Evolutionary conservation across 2,329 filamentous ascomycete species (phyloP).

Genomic region (Scedosporium dehoogii): DNA sequence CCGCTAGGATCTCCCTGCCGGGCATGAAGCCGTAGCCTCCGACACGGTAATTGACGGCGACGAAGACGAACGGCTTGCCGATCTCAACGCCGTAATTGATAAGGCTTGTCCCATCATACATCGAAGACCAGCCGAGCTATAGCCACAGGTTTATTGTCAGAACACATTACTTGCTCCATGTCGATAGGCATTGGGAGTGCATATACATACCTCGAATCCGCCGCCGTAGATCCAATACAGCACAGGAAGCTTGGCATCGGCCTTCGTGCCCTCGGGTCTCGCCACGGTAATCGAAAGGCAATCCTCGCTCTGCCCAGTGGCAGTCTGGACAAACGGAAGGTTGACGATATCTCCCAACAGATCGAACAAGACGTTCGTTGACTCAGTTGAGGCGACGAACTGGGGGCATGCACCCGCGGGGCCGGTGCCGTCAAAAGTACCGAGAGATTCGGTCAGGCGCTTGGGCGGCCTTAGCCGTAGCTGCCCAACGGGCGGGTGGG

Average conservation of each 20-base stretch:
- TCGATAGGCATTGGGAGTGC: slow-evolving; percentile 29
- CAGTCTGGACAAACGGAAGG: slow-evolving; percentile 45
- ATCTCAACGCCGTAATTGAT: slow-evolving; percentile 34
- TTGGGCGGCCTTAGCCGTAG: slow-evolving; percentile 62
- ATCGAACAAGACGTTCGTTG: slow-evolving; percentile 26
- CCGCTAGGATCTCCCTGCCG: slow-evolving; percentile 55
- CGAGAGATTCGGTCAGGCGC: slow-evolving; percentile 44
- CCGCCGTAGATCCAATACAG: slow-evolving; percentile 65
- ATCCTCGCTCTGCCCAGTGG: slow-evolving; percentile 47
- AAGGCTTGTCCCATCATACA: slow-evolving; percentile 41
- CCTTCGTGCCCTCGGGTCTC: slow-evolving; percentile 44
- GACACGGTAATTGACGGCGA: slow-evolving; percentile 69
- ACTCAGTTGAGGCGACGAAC: slow-evolving; percentile 48
- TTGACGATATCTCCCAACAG: slow-evolving; percentile 41
- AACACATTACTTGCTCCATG: slow-evolving; percentile 50
- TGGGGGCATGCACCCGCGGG: slow-evolving; percentile 59
- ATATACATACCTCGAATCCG: slow-evolving; percentile 45
- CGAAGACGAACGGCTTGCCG: slow-evolving; percentile 60
- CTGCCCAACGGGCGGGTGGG: slow-evolving; percentile 54
- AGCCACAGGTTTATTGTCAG: slow-evolving; percentile 26
- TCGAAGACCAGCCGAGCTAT: slow-evolving; percentile 33
- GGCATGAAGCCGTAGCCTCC: slow-evolving; percentile 66
- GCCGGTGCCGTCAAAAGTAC: slow-evolving; percentile 50
- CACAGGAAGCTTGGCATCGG: slow-evolving; percentile 51
- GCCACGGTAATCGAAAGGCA: slow-evolving; percentile 53